These are phyloP conservation scores for Hymenoscyphus salicellus DNA, from an alignment of 2,329 filamentous ascomycete species.

Conservation along the genomic window DNA sequence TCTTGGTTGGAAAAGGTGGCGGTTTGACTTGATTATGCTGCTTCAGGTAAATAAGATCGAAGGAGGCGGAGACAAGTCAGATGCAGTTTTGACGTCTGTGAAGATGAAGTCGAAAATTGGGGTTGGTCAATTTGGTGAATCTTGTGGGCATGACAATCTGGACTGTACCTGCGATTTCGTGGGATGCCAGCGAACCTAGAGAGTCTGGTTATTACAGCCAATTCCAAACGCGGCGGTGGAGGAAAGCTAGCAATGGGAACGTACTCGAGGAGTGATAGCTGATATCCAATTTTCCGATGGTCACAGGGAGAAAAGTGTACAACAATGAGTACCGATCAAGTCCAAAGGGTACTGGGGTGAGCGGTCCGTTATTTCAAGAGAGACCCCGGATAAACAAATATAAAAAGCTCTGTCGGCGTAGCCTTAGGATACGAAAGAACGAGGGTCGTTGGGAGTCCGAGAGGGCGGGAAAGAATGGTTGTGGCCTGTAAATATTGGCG, in stretches of 20 bases:
- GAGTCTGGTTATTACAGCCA: neutral
- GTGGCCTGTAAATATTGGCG: neutral
- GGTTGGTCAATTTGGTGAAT: neutral
- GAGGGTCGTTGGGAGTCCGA: neutral
- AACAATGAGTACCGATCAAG: neutral
- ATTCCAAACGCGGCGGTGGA: neutral
- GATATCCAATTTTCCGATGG: conserved; percentile 2
- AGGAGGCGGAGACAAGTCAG: neutral
- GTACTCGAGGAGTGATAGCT: neutral
- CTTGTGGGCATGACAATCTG: neutral
- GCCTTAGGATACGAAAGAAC: neutral
- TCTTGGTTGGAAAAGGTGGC: no score
- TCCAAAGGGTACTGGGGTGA: neutral
- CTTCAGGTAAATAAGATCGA: neutral
- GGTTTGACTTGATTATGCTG: neutral
- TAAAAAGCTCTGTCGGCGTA: neutral
- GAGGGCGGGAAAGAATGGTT: neutral
- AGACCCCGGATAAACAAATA: neutral
- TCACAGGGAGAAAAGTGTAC: neutral
- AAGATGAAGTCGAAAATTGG: neutral
- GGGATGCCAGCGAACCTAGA: neutral
- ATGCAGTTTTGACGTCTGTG: neutral
- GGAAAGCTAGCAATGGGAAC: neutral
- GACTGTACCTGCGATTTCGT: neutral
- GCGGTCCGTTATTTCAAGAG: neutral